Evolutionary conservation across 345 rosid genomes (phyloP).

Genomic region (Schrenkiella parvula): DNA sequence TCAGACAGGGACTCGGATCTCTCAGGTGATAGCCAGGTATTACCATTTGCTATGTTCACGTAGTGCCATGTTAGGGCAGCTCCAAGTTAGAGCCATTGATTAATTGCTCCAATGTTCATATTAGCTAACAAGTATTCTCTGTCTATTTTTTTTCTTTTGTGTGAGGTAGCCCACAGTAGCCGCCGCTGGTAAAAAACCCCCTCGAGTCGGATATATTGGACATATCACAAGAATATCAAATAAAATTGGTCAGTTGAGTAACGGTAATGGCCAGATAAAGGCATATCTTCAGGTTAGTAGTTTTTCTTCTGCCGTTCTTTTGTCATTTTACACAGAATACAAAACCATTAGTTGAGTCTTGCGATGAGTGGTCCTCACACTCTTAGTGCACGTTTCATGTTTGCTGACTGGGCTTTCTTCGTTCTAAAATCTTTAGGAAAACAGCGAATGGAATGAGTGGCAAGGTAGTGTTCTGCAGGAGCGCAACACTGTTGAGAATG

Average conservation of each 20-base stretch:
- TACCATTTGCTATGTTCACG: conserved; percentile 18
- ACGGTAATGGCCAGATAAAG: conserved; percentile 56
- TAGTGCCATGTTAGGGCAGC: conserved; percentile 1
- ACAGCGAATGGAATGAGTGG: conserved; percentile 88
- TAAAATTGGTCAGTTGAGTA: conserved; percentile 73
- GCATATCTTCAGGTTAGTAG: conserved; percentile 66
- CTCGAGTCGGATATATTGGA: conserved; percentile 83
- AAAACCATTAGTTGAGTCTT: background rate
- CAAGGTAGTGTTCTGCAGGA: conserved; percentile 73
- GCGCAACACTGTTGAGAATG: conserved; percentile 90
- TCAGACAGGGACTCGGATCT: conserved; percentile 62
- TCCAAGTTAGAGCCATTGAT: background rate
- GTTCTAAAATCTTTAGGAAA: conserved; percentile 51
- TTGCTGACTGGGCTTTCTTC: conserved; percentile 16
- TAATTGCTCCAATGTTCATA: conserved; percentile 4
- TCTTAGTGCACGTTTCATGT: background rate
- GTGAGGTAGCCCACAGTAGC: conserved; percentile 73
- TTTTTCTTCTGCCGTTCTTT: conserved; percentile 5
- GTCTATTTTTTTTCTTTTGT: conserved; percentile 10
- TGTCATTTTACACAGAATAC: conserved; percentile 5
- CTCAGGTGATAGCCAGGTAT: conserved; percentile 60
- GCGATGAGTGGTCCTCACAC: background rate
- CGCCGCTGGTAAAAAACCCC: conserved; percentile 60
- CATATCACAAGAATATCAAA: conserved; percentile 87
- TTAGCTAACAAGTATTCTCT: background rate